Base-by-base conservation (phyloP, 805 yeast genomes). In the Kregervanrija fluxuum region DNA sequence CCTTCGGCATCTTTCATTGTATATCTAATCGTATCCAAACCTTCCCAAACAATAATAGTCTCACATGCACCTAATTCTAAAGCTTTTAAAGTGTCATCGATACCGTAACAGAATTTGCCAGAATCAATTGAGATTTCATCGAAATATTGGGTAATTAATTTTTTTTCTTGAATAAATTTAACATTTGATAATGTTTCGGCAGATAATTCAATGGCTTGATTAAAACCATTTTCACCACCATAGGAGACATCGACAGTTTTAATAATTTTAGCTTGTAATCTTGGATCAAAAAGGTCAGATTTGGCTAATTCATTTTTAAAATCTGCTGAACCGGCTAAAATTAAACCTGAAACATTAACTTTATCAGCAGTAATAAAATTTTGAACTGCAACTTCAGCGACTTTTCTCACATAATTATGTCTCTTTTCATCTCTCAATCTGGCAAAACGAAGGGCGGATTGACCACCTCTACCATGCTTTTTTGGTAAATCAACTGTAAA, bases 401-500 rank as follows among this genome's bases (percentile, higher is more conserved):
- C 99, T 63, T 93, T 93, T 70, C 99, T 80, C 50, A 93, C 95
- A 70, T 93, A 93, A 67, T 93, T 93, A 69, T 93, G 99, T 74
- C 99, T 88, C 68, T 93, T 93, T 70, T 93, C 99, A 58, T 93
- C 99, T 78, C 99, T 85, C 67, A 93, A 77, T 77, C 99, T 90
- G 22, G 97, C 83, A 75, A 93, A 93, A 87, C 99, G 98, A 56
- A 93, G 65, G 38, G 99, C 99, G 51, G 99, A 93, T 74, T 93
- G 99, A 84, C 99, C 99, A 85, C 99, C 99, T 78, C 99, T 85
- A 61, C 99, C 99, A 75, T 93, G 99, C 87, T 93, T 93, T 75
- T 93, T 93, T 59, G 99, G 99, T 59, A 93, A 75, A 68, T 93
- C 99, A 45, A 93, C 99, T 2, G 89, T 85, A 70, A 93, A 93